Base-by-base conservation (phyloP, 1,284 basidiomycete genomes). In the Fomitopsis schrenkii region DNA sequence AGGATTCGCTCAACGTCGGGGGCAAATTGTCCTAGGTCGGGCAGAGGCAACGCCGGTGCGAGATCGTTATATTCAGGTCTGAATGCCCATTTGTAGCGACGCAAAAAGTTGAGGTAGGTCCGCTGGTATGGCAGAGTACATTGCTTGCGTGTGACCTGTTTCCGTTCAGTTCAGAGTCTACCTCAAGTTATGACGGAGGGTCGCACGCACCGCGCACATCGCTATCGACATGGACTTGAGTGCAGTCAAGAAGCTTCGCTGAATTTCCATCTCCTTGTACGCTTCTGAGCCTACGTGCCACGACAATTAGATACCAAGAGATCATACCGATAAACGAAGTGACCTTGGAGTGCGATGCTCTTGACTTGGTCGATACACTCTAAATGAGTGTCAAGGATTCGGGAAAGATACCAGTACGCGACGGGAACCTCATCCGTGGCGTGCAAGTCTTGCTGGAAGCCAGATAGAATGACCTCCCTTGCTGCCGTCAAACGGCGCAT, bases 381-480 rank as follows among this genome's bases (percentile, higher is more conserved):
- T 10, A 88, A 66, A 66, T 91, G 84, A n/a, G 72, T 71, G 22
- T 84, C 80, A 2, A 87, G 72, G 1, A 91, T 78, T 50, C 80
- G 77, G 1, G 79, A 68, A 7, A 79, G 74, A 67, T 91, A 89
- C 87, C 90, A 93, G 74, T 93, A 93, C 5, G 90, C 85, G 64
- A 90, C 83, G 0, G 87, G 77, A 46, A 78, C 81, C 68, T 94
- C 92, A 45, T 87, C 81, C 0, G 77, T 71, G 8, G 83, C 78
- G 67, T 94, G 93, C 8, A 95, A 73, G 50, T 90, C 87, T 30
- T 93, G 76, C 69, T 93, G 90, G 64, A 92, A 90, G 1, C 91
- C 93, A 0, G 88, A 85, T 55, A 90, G 76, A 9, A 92, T 74
- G 19, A 94, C 79, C 64, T 94, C 90, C 42, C 84, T 79, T 10